Percentiles rank a stretch among this genome's conserved stretches.
These are phyloP conservation scores for Coemansia reversa DNA, from an alignment of 192 early-diverging fungal species.

Conservation along the genomic window DNA sequence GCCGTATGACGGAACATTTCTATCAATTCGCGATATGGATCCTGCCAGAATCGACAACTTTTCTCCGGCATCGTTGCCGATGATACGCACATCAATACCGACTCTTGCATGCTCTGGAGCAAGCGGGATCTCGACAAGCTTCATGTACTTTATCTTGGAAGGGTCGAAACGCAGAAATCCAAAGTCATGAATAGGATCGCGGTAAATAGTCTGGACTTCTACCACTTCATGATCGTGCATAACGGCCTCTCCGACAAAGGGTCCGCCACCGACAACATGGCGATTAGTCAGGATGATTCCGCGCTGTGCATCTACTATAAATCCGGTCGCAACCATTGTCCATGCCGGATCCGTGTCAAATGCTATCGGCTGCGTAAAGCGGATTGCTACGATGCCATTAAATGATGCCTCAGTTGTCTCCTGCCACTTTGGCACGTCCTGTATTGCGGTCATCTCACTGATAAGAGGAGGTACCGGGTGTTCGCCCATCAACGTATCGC, in stretches of 20 bases:
- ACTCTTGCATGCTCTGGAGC: constrained; percentile 68
- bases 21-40: constrained; percentile 70
- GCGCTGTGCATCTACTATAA: constrained; percentile 71
- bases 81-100: constrained; percentile 74
- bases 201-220: constrained; percentile 67
- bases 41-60: constrained; percentile 76
- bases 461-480: constrained; percentile 1
- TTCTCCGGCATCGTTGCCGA: constrained; percentile 80
- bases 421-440: constrained; percentile 37
- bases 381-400: constrained; percentile 44
- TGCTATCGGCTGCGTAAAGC: constrained; percentile 28
- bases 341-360: constrained; percentile 36
- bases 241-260: constrained; percentile 71
- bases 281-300: constrained; percentile 78
- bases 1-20: constrained; percentile 71
- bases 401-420: constrained; percentile 30
- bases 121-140: constrained; percentile 65
- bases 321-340: constrained; percentile 62
- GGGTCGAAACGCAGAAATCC: constrained; percentile 77
- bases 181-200: constrained; percentile 85
- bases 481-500: constrained; percentile 5
- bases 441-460: constrained; percentile 8
- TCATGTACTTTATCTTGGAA: constrained; percentile 66
- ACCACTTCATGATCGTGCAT: constrained; percentile 78
- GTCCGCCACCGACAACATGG: constrained; percentile 74